phyloP scores from a whole-genome alignment of 129 eudicot genomes.

The Centrapalus pauciflorus region DNA sequence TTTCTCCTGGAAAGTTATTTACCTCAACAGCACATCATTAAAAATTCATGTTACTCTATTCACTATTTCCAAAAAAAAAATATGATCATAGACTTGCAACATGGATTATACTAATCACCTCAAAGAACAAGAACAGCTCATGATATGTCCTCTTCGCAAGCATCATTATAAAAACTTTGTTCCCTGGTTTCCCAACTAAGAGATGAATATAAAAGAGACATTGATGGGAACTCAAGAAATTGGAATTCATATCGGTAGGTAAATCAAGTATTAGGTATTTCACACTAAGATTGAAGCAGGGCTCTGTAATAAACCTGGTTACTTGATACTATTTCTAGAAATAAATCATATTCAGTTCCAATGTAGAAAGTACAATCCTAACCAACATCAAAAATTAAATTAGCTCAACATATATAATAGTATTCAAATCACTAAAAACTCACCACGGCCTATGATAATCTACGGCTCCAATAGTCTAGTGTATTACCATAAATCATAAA shows the following conservation, averaged over 20 bases:
- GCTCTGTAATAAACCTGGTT: neutral
- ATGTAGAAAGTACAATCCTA: neutral
- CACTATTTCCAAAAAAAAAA: neutral
- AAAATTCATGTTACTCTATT: neutral
- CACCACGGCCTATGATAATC: neutral
- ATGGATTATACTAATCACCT: neutral
- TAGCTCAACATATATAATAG: neutral
- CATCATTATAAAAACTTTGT: neutral
- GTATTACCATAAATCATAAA: neutral
- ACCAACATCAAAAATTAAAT: neutral
- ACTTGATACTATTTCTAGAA: neutral
- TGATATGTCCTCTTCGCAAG: neutral
- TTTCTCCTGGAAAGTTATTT: neutral
- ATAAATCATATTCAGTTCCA: neutral
- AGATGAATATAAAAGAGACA: neutral
- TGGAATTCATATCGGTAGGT: neutral
- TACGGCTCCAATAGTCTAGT: neutral
- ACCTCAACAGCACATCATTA: neutral
- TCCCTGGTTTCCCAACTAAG: neutral
- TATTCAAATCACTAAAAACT: neutral
- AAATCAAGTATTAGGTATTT: neutral
- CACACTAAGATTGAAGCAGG: neutral
- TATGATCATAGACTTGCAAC: neutral
- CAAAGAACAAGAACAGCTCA: neutral
- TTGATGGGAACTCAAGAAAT: neutral